phyloP scores from a whole-genome alignment of 768 basidiomycete genomes.

The Mycena indigotica region DNA sequence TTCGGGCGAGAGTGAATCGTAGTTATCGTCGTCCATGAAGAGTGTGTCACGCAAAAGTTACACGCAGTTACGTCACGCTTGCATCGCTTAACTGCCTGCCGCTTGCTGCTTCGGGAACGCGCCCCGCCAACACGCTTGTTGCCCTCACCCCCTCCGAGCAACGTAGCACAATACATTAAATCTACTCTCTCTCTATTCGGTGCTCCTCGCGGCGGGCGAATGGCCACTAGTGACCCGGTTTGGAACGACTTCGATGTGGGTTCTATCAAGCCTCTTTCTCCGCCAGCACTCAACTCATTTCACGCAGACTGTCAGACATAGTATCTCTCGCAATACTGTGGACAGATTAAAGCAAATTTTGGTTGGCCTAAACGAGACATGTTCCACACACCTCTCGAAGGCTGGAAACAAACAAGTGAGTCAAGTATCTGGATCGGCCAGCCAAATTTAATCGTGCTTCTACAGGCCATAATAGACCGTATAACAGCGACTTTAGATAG shows the following conservation, averaged over 20 bases:
- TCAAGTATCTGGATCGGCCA: not conserved
- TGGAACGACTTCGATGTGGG: slow-evolving; percentile 80
- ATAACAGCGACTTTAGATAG: slow-evolving; percentile 59
- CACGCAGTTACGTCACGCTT: not conserved
- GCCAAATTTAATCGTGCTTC: not conserved
- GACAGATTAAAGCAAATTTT: slow-evolving; percentile 85
- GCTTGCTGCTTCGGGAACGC: too few species aligned
- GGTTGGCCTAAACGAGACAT: slow-evolving; percentile 76
- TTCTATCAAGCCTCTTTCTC: slow-evolving; percentile 17
- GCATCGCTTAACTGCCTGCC: slow-evolving; percentile 6
- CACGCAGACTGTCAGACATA: slow-evolving; percentile 65
- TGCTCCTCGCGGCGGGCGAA: slow-evolving; percentile 32
- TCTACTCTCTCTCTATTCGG: not conserved
- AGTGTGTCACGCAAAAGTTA: slow-evolving; percentile 9
- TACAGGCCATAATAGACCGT: slow-evolving; percentile 67
- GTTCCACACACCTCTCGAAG: slow-evolving; percentile 65
- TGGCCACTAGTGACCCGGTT: slow-evolving; percentile 57
- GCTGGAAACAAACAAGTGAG: slow-evolving; percentile 78
- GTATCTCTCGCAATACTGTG: slow-evolving; percentile 77
- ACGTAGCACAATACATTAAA: not conserved
- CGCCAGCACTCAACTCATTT: slow-evolving; percentile 17
- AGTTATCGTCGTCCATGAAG: slow-evolving; percentile 47
- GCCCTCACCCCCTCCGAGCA: not conserved
- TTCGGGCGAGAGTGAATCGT: slow-evolving; percentile 76
- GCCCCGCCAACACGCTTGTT: too few species aligned